Conservation (phyloP, 768 basidiomycete species). For the Inosperma sp. region DNA sequence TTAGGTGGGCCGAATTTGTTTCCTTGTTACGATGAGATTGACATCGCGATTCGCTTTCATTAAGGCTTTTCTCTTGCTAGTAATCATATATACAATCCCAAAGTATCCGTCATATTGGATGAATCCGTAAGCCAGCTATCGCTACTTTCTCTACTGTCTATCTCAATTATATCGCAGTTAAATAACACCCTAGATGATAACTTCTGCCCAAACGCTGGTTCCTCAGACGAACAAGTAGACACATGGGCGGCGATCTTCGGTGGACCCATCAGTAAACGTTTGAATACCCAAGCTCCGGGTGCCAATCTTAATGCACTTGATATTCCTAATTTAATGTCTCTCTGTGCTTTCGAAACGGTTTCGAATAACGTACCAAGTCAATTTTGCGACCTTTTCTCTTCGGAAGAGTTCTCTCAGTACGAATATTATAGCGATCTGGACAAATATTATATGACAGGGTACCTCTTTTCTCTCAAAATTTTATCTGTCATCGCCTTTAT, state of each 20-base stretch:
- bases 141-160: neutral
- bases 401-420: conserved; percentile 57
- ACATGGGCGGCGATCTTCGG: conserved; percentile 58
- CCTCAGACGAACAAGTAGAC: conserved; percentile 38
- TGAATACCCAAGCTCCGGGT: conserved; percentile 60
- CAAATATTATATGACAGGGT: conserved; percentile 80
- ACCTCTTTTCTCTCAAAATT: neutral
- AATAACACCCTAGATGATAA: conserved; percentile 68
- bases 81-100: conserved; percentile 39
- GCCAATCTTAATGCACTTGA: conserved; percentile 55
- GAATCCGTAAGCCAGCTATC: conserved; percentile 41
- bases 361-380: conserved; percentile 47
- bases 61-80: conserved; percentile 65
- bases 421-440: conserved; percentile 71
- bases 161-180: conserved; percentile 25
- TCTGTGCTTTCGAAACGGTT: conserved; percentile 80
- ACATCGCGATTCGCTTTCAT: neutral
- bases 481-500: neutral
- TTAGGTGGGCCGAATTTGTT: conserved; percentile 37
- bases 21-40: neutral
- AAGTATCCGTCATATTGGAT: conserved; percentile 51
- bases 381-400: conserved; percentile 68
- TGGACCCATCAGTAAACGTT: conserved; percentile 48
- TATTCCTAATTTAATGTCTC: conserved; percentile 54
- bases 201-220: conserved; percentile 57